Base-by-base conservation (phyloP, 257 asterid species). In the Cordia subcordata region DNA sequence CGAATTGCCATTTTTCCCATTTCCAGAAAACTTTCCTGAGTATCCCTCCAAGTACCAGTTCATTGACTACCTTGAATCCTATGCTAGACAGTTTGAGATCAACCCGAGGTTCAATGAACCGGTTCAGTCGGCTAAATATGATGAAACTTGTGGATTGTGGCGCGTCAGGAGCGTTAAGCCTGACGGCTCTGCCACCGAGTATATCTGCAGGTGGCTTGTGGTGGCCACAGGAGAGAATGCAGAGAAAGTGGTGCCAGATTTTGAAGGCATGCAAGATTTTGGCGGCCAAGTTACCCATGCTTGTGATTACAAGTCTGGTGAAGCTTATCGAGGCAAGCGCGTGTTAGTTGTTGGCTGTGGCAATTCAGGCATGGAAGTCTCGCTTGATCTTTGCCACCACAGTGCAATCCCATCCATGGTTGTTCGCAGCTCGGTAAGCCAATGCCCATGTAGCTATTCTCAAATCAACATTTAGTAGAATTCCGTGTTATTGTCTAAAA, bases 181-280 rank as follows among this genome's bases (percentile, higher is more conserved):
- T 8, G 55, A 66, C 16, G 58, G 69, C 39, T 64, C 79, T 8
- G 33, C 57, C 15, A 59, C 71, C 1, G 96, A 85, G 73, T 91
- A 88, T 57, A 65, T 91, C 8, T 88, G 95, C 56, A 59, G 91
- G 81, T 88, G 94, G 95, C 78, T 91, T 12, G 96, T 91, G 53
- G 98, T 87, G 70, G 96, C 98, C 0, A 84, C 76, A 10, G 98
- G 98, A 0, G 98, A 91, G 62, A 88, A 91, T 73, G 94, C 98
- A 0, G 93, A 88, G 77, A 87, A 79, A 33, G 66, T 83, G 6
- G 85, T 79, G 58, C 98, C 98, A 8, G 88, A 77, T 18, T 76
- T 91, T 8, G 80, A 83, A 15, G 94, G 96, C 1, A 13, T 83
- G 45, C 51, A 69, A 6, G 82, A 75, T 0, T 91, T 88, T 57